Base-by-base conservation (phyloP, 163 green algal species). In the Volvox carteri region DNA sequence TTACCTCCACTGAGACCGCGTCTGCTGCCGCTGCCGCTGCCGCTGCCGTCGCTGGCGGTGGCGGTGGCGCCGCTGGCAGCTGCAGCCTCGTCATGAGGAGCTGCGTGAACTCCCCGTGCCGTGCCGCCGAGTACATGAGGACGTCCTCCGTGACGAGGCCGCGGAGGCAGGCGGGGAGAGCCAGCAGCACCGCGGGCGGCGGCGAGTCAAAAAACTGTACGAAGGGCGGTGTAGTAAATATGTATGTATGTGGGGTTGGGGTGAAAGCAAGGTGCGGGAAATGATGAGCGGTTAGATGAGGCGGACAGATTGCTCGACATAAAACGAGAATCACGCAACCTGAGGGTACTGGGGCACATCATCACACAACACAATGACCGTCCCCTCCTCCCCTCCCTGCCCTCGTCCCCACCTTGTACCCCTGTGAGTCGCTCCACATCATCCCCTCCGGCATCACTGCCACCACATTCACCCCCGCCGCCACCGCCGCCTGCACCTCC, bases 371-470 rank as follows among this genome's bases (percentile, higher is more conserved):
- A n/a, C n/a, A n/a, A n/a, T n/a, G n/a, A n/a, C n/a, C n/a, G n/a
- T n/a, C n/a, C n/a, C n/a, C n/a, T n/a, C n/a, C n/a, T n/a, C n/a
- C n/a, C n/a, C n/a, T n/a, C n/a, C n/a, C n/a, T n/a, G n/a, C n/a
- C n/a, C n/a, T n/a, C n/a, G n/a, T n/a, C 4, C 79, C 8, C 68
- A 88, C 83, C 83, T 46, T 74, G 83, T 88, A 58, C 0, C 83
- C 83, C 2, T 81, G 25, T 16, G 67, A 54, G 68, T 88, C 83
- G 21, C 48, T n/a, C 83, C 83, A 88, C 2, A 67, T 48, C 21
- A 14, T 28, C 25, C 83, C 83, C 83, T 88, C 83, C 48, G 83
- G 83, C 48, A 88, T 50, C 83, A 88, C 83, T 50, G 25, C 35
- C 68, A 88, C 50, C 48, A 88, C 35, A 28, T 81, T 60, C 0